phyloP scores from a whole-genome alignment of 2,329 filamentous ascomycete species.

The Xylaria sp. region DNA sequence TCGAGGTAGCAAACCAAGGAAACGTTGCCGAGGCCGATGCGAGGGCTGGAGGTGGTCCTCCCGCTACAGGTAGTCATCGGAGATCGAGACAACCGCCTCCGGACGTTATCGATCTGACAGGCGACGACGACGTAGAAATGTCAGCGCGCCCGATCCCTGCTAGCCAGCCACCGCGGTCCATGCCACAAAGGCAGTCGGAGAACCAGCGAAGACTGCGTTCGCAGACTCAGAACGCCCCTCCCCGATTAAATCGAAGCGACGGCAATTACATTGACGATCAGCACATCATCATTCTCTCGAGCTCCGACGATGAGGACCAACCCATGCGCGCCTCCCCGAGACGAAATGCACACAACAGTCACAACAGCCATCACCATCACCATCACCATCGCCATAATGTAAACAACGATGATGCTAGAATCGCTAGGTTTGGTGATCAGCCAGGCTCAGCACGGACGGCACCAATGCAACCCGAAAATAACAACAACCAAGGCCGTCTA shows the following conservation, averaged over 20 bases:
- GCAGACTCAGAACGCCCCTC: constrained; percentile 41
- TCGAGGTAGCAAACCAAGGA: constrained; percentile 37
- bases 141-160: constrained; percentile 3
- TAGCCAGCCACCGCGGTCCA: constrained; percentile 18
- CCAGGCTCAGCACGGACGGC: constrained; percentile 7
- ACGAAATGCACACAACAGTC: constrained; percentile 20
- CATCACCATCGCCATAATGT: constrained; percentile 10
- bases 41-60: neutral
- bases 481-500: constrained; percentile 18
- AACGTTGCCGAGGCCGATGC: constrained; percentile 9
- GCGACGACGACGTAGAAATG: constrained; percentile 37
- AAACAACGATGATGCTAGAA: constrained; percentile 27
- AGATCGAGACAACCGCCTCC: constrained; percentile 32
- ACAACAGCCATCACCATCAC: constrained; percentile 5
- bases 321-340: constrained; percentile 26
- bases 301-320: constrained; percentile 47
- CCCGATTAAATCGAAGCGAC: constrained; percentile 46
- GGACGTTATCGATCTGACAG: constrained; percentile 45
- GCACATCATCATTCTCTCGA: constrained; percentile 44
- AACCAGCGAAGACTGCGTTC: constrained; percentile 41
- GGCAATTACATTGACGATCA: constrained; percentile 42
- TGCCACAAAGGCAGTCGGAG: constrained; percentile 28
- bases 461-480: constrained; percentile 9
- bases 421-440: constrained; percentile 17
- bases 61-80: constrained; percentile 3